Evolutionary conservation across 2,329 filamentous ascomycete genomes (phyloP), one percentile per base, ranked within the genome.

Genomic region (Aspergillus pseudotamarii): DNA sequence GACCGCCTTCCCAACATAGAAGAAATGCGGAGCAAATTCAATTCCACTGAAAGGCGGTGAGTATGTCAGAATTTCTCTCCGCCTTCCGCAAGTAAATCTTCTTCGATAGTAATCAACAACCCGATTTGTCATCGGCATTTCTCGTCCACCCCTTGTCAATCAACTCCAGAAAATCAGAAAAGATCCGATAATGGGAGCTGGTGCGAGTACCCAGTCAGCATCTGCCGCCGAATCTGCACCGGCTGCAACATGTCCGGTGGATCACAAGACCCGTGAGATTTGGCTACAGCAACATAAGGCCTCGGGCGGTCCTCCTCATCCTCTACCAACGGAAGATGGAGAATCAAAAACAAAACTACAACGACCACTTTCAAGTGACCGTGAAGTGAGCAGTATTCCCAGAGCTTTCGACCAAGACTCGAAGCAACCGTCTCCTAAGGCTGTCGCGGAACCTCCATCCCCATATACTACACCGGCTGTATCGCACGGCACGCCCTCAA

Each of bases 211-310:
- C 45, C 75, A 72, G 6, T 62, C 70, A 11, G 48, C 66, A 32
- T 57, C 69, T 32, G 55, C 73, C 46, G 61, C 72, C 61, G 68
- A 73, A 36, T 63, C 65, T 34, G 64, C 69, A 45, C 66, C 70
- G 45, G 72, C 73, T 23, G 78, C 78, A 46, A 84, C 83, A 62
- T 98, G 95, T 73, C 95, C 95, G 6, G 93, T 98, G 73, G 94
- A 98, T 80, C 91, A 94, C 80, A 91, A 92, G 73, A 91, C 93
- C 58, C 90, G 95, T 72, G 91, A 93, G 72, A 88, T 90, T 71
- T 99, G 94, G 94, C 86, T 98, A 78, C 87, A 74, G 80, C 84
- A 77, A 64, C 79, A 73, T 64, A 76, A 70, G 57, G 75, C 64
- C 62, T 80, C 68, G 63, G 79, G 68, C 30, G 73, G 73, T 69